Conservation (phyloP, 73 alveolate genomes). For the Paramecium octaurelia region DNA sequence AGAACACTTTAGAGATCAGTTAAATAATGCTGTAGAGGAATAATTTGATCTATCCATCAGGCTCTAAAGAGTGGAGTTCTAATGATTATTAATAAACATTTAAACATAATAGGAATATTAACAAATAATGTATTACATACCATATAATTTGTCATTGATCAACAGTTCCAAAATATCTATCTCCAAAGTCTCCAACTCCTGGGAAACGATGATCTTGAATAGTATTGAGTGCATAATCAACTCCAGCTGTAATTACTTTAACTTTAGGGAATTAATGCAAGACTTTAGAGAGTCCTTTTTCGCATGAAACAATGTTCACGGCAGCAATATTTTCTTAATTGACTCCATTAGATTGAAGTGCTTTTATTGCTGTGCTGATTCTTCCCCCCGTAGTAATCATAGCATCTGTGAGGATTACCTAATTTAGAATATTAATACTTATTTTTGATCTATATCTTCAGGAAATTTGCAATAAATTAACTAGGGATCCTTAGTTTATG, state of each 20-base stretch:
- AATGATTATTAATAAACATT: not conserved
- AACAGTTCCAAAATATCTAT: slow-evolving; percentile 41
- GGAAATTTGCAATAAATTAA: slow-evolving; percentile 18
- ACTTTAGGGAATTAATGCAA: slow-evolving; percentile 16
- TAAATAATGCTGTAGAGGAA: not conserved
- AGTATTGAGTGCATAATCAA: not conserved
- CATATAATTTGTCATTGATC: not conserved
- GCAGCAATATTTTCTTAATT: slow-evolving; percentile 29
- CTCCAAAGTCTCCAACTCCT: slow-evolving; percentile 40
- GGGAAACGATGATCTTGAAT: not conserved
- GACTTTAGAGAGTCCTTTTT: not conserved
- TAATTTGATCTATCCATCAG: not conserved
- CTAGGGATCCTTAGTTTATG: not conserved
- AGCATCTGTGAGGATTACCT: slow-evolving; percentile 12
- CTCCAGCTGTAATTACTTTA: slow-evolving; percentile 5
- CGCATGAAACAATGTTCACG: slow-evolving; percentile 3
- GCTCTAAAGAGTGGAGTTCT: not conserved
- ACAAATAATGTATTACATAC: not conserved
- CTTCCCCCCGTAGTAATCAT: slow-evolving; percentile 28
- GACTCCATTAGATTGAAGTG: not conserved
- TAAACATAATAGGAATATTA: not conserved
- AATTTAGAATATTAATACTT: not conserved
- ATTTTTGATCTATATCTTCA: not conserved
- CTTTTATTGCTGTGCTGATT: not conserved
- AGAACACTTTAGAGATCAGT: not conserved